Percentiles rank a stretch among this genome's conserved stretches.
Evolutionary conservation across 805 yeast genomes (phyloP).

Genomic region (Geotrichum ghanense): DNA sequence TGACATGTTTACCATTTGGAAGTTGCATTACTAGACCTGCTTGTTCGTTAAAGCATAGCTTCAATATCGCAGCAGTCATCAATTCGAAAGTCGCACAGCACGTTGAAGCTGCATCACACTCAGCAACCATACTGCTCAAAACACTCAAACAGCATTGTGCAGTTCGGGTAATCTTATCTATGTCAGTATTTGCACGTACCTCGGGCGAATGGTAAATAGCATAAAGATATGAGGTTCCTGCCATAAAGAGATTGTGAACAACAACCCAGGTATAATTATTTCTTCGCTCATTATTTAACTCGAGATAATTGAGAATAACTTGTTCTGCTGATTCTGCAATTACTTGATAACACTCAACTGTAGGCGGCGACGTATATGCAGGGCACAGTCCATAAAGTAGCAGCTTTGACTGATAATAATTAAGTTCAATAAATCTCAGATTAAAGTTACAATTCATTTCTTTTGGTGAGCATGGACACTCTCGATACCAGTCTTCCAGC

Average conservation of each 20-base stretch:
- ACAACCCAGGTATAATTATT: slow-evolving; percentile 91
- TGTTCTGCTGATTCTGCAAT: slow-evolving; percentile 57
- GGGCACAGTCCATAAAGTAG: slow-evolving; percentile 73
- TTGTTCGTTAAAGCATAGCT: slow-evolving; percentile 29
- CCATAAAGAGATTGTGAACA: slow-evolving; percentile 78
- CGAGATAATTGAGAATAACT: slow-evolving; percentile 51
- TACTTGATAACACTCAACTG: slow-evolving; percentile 40
- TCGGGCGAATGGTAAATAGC: slow-evolving; percentile 60
- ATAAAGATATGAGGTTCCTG: slow-evolving; percentile 75
- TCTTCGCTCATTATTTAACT: slow-evolving; percentile 41
- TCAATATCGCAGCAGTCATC: slow-evolving; percentile 57
- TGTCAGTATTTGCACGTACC: slow-evolving; percentile 34
- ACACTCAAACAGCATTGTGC: slow-evolving; percentile 36
- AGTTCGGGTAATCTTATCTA: slow-evolving; percentile 40
- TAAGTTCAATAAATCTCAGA: slow-evolving; percentile 55
- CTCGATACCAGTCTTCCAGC: slow-evolving; percentile 51
- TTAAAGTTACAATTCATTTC: slow-evolving; percentile 69
- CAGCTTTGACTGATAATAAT: slow-evolving; percentile 64
- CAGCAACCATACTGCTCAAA: slow-evolving; percentile 47
- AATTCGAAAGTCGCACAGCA: slow-evolving; percentile 66
- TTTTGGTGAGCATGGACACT: slow-evolving; percentile 42
- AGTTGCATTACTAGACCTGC: slow-evolving; percentile 10
- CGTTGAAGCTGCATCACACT: slow-evolving; percentile 67
- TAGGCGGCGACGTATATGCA: slow-evolving; percentile 34
- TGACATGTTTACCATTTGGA: slow-evolving; percentile 1